Evolutionary conservation across 441 rosid species (phyloP).

Genomic region (Populus hybrid): DNA sequence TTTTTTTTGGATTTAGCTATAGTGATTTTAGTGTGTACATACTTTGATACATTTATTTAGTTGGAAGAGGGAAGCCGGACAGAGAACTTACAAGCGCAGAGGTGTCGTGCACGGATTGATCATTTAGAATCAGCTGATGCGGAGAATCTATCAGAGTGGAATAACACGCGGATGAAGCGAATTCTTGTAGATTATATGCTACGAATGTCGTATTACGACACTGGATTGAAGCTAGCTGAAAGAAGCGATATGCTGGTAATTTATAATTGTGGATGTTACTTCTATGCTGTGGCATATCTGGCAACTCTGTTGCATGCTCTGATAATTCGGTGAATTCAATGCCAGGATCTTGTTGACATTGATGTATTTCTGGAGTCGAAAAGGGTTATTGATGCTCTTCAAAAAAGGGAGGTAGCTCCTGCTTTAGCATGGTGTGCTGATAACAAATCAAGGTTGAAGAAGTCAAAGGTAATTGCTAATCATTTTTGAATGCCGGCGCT

Average conservation of each 20-base stretch:
- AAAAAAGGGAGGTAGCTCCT: conserved; percentile 75
- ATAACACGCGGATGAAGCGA: conserved; percentile 60
- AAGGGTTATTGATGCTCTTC: conserved; percentile 84
- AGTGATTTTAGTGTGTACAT: background rate
- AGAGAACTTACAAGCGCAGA: conserved; percentile 80
- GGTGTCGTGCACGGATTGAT: conserved; percentile 77
- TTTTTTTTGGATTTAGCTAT: background rate
- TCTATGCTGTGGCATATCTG: too few relatives aligned
- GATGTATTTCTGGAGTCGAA: conserved; percentile 89
- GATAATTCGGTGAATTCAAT: conserved; percentile 1
- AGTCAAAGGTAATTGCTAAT: conserved; percentile 62
- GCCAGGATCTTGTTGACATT: conserved; percentile 90
- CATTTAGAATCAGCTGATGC: conserved; percentile 80
- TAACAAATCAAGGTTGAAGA: conserved; percentile 81
- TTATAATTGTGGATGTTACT: too few relatives aligned
- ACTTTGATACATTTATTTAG: conserved; percentile 30
- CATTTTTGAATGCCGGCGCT: background rate
- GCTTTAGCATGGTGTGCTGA: conserved; percentile 91
- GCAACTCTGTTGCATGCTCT: background rate
- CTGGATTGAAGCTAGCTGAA: conserved; percentile 73
- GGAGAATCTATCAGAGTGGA: conserved; percentile 71
- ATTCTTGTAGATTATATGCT: conserved; percentile 93
- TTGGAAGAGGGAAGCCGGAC: conserved; percentile 75
- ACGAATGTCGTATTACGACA: conserved; percentile 79
- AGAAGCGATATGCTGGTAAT: conserved; percentile 63